Evolutionary conservation across 1,284 basidiomycete species (phyloP).

Genomic region (Cystobasidium sp.): DNA sequence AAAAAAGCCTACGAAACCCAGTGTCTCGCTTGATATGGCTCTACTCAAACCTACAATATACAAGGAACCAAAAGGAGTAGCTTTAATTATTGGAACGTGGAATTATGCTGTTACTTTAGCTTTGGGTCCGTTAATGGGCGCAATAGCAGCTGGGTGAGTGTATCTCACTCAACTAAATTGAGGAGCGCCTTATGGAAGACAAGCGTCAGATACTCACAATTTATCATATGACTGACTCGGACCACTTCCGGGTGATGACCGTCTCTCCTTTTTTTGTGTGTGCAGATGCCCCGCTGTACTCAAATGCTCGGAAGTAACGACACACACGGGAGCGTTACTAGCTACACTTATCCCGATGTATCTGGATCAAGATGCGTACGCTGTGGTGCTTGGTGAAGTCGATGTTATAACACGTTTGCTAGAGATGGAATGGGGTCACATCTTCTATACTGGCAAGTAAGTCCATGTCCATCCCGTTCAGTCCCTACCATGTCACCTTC

Average conservation of each 20-base stretch:
- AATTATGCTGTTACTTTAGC: conserved; percentile 65
- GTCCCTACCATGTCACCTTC: no score
- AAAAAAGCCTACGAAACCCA: conserved; percentile 53
- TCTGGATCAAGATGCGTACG: conserved; percentile 72
- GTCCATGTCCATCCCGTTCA: no score
- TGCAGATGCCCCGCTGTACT: conserved; percentile 66
- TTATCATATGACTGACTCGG: neutral
- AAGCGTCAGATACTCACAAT: neutral
- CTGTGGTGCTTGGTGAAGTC: conserved; percentile 76
- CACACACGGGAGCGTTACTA: conserved; percentile 69
- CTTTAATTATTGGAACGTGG: conserved; percentile 65
- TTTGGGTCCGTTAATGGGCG: conserved; percentile 68
- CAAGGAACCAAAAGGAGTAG: conserved; percentile 77
- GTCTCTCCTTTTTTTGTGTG: neutral
- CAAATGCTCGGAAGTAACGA: conserved; percentile 81
- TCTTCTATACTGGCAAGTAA: conserved; percentile 44
- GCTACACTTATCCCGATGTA: conserved; percentile 78
- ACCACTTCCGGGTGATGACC: neutral
- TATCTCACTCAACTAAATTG: neutral
- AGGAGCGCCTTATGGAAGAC: neutral
- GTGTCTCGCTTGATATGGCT: conserved; percentile 60
- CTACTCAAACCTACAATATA: conserved; percentile 68
- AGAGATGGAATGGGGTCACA: conserved; percentile 79
- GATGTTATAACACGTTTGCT: conserved; percentile 77
- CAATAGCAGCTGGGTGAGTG: conserved; percentile 71